Percentiles rank a stretch among this genome's conserved stretches.
These are phyloP conservation scores for Euphrasia arctica DNA, from an alignment of 305 asterid species.

Conservation along the genomic window DNA sequence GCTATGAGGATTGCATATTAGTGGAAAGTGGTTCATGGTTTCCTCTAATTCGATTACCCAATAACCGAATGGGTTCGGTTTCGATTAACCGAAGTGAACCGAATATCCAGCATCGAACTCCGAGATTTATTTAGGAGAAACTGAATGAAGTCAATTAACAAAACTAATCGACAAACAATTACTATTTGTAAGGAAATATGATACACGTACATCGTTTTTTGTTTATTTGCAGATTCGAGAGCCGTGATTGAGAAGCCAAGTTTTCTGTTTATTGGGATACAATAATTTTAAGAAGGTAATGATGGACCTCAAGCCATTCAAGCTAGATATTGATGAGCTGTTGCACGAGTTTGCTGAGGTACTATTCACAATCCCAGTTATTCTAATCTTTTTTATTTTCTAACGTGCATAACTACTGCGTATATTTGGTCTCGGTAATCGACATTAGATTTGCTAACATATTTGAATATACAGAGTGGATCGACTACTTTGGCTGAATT, in stretches of 20 bases:
- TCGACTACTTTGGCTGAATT: conserved; percentile 60
- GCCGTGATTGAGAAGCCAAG: conserved; percentile 19
- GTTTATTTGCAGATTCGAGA: background rate
- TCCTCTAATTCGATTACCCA: too few relatives aligned
- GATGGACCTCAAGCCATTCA: conserved; percentile 82
- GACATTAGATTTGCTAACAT: conserved; percentile 12
- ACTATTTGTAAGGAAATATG: too few relatives aligned
- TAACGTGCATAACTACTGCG: background rate
- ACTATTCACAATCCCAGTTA: conserved; percentile 7
- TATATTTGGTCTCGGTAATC: conserved; percentile 4
- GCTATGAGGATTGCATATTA: too few relatives aligned
- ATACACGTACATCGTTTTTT: too few relatives aligned
- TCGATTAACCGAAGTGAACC: too few relatives aligned
- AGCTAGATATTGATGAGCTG: conserved; percentile 84
- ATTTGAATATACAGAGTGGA: conserved; percentile 38
- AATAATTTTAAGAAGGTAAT: conserved; percentile 20
- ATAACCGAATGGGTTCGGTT: too few relatives aligned
- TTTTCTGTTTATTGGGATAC: conserved; percentile 12
- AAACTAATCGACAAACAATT: too few relatives aligned
- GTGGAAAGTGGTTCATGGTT: too few relatives aligned
- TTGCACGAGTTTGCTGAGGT: conserved; percentile 64
- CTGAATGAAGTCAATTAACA: too few relatives aligned
- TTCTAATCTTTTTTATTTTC: background rate
- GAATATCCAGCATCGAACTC: too few relatives aligned
- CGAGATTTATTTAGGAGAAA: too few relatives aligned